Evolutionary conservation across 768 basidiomycete genomes (phyloP), one percentile per base, ranked within the genome.

Genomic region (Mycena galericulata): DNA sequence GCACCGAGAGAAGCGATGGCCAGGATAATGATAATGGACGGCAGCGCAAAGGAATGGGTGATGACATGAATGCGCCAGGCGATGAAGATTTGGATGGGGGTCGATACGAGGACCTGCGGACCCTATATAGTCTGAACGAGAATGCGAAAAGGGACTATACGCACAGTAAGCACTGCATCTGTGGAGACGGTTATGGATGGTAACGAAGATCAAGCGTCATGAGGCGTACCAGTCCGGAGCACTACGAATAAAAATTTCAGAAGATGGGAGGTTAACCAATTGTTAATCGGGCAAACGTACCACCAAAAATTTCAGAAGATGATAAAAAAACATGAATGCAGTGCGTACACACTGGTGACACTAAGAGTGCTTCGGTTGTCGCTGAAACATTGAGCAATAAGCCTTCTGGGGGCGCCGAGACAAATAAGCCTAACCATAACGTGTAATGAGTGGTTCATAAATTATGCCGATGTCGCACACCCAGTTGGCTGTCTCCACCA

Each of bases 11-110:
- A 69, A 14, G 56, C 26, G 7, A 69, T 4, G 26, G 68, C 24
- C 4, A 60, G 59, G 15, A 62, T 1, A 7, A 10, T 15, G 40
- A 69, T 62, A 8, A 61, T 11, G 17, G 17, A 22, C 5, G 68
- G 63, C 8, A 65, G 32, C 34, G 61, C 0, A 22, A 27, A 38
- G 5, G 50, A 59, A 3, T 51, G 20, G 0, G 61, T 71, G 22
- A 71, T 22, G 1, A 40, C 18, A 49, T 56, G 26, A 1, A 71
- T 11, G 36, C 72, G 47, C 66, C 67, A 73, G 7, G 69, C 69
- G 20, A 69, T 34, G 55, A 73, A 73, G 8, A 73, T 58, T 41
- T 73, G 72, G 22, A 73, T 38, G 11, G 72, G 72, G 2, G 70
- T 73, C 7, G 72, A 73, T 47, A 73, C 62, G 4, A 59, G 46